These are phyloP conservation scores for Groenewaldozyma auringiensis DNA, from an alignment of 1,139 yeast species.

Conservation along the genomic window DNA sequence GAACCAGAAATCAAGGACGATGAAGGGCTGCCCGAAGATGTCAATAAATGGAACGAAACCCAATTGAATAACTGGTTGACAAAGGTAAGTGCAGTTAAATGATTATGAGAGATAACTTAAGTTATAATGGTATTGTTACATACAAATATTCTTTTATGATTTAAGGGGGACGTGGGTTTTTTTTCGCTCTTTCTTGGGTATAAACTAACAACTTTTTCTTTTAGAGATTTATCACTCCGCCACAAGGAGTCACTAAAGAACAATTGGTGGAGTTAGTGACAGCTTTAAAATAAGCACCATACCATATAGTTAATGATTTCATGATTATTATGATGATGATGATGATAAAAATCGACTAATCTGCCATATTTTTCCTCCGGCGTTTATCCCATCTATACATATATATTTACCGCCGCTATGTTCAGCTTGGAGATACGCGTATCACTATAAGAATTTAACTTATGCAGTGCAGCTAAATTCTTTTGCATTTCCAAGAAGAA, in stretches of 20 bases:
- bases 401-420: too few relatives aligned
- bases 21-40: conserved; percentile 3
- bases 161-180: too few relatives aligned
- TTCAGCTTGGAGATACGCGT: too few relatives aligned
- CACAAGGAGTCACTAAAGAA: conserved; percentile 8
- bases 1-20: conserved; percentile 6
- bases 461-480: conserved; percentile 18
- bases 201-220: too few relatives aligned
- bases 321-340: background rate
- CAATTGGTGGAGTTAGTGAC: conserved; percentile 10
- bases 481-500: conserved; percentile 48
- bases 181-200: background rate
- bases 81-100: conserved; percentile 13
- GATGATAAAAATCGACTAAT: background rate
- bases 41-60: conserved; percentile 9
- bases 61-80: conserved; percentile 9
- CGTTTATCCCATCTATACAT: too few relatives aligned
- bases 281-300: conserved; percentile 1
- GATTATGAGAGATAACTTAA: background rate
- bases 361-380: too few relatives aligned
- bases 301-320: background rate
- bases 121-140: background rate
- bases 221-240: conserved; percentile 13
- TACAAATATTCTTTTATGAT: background rate
- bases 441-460: too few relatives aligned